Base-by-base conservation (phyloP, 2,329 filamentous ascomycete species). In the Fusarium nodosum region DNA sequence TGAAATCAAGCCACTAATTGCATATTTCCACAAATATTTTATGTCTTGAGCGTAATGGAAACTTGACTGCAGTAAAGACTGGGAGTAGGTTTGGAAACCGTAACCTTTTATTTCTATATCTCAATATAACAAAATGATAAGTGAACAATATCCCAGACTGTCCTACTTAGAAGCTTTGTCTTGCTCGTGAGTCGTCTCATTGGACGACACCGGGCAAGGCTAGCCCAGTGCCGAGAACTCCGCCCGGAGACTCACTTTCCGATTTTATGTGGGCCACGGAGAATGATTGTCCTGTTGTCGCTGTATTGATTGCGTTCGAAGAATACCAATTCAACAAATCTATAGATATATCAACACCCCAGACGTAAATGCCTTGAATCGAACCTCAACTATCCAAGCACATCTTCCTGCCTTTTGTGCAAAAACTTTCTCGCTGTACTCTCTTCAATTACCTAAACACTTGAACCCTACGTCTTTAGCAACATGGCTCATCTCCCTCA, bases 191-290 rank as follows among this genome's bases (percentile, higher is more conserved):
- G 3, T n/a, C 7, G 36, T 39, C 11, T 39, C 18, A 24, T 24
- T 9, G 24, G 10, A 44, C 9, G 7, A 26, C 15, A 24, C 15
- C 4, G 8, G 5, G 5, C 13, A 44, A 44, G 10, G 41, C n/a
- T 18, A 11, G 26, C 42, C 10, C 11, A 20, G 10, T 22, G 13
- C 11, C 9, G 16, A 33, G 9, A 6, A 4, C 41, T 9, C 31
- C 30, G n/a, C n/a, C n/a, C 53, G 53, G 53, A 48, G 41, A n/a
- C 11, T 56, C 30, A 56, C n/a, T 24, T 3, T 56, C 53, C 53
- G 53, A 24, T 4, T 1, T 24, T 2, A 6, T 22, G 42, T 47
- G 42, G 53, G 42, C 7, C 15, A 6, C 44, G 53, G 53, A 38
- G 53, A 18, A 38, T 56, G n/a, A 48, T n/a, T 3, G 7, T 38